Base-by-base conservation (phyloP, 2,329 filamentous ascomycete species). In the Cercospora beticola region DNA sequence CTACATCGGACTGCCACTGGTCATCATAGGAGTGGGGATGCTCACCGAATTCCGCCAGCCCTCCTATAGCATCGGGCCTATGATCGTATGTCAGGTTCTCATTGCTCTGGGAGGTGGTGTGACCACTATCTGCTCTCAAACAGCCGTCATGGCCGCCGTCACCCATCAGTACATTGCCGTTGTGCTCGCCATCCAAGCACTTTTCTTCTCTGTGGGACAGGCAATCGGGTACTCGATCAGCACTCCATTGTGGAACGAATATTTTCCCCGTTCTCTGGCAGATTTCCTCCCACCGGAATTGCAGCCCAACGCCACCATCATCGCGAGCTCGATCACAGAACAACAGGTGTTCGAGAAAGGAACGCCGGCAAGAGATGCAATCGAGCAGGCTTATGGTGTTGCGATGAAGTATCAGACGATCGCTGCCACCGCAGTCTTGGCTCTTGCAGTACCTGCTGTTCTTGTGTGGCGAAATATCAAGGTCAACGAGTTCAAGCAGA, bases 311-410 rank as follows among this genome's bases (percentile, higher is more conserved):
- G 23, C 43, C 16, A 54, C 43, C 8, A 33, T 46, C 5, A 63
- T 63, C 18, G 40, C 61, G 21, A 46, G 43, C 2, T n/a, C n/a
- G 7, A 30, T 63, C 18, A 30, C 28, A 28, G 72, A 69, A 3
- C 61, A 63, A 18, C 81, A 83, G 71, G 70, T 81, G 4, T 86
- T 84, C 69, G 72, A 79, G 0, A 73, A 82, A 8, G 81, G 82
- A 4, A 82, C 74, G 4, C 75, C 79, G 0, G 80, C 78, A 21
- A 76, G 85, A n/a, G 69, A 78, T 16, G 85, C 79, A 3, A 84
- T 86, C 62, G 79, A 83, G 31, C 64, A 78, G 61, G 75, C 84
- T 0, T 87, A 86, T 66, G 83, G 79, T 0, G 81, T 82, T 43
- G 79, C 82, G 4, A 84, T 86, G 77, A 79, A 75, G 43, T 72